Evolutionary conservation across 2,329 filamentous ascomycete genomes (phyloP).

Genomic region (Talaromyces sp.): DNA sequence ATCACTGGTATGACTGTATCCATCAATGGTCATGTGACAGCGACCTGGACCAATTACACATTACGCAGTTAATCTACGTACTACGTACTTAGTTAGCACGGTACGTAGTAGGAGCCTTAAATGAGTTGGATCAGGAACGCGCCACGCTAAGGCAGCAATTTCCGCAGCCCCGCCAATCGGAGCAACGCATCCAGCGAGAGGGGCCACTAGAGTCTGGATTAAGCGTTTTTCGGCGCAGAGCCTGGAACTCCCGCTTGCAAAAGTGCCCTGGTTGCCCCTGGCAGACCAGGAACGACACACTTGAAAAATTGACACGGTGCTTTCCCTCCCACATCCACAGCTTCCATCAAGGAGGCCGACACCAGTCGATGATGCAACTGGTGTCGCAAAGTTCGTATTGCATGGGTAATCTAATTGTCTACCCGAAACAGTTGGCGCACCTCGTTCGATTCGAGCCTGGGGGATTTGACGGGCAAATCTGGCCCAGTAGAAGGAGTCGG

Average conservation of each 20-base stretch:
- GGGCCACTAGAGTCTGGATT: neutral
- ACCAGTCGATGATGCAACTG: slow-evolving; percentile 7
- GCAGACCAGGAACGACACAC: neutral
- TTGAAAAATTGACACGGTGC: neutral
- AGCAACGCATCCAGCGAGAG: neutral
- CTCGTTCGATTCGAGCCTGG: neutral
- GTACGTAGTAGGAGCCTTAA: neutral
- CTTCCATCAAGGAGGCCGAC: too few species aligned
- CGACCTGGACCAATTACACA: neutral
- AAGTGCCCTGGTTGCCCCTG: slow-evolving; percentile 1
- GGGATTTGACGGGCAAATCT: neutral
- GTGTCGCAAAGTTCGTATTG: neutral
- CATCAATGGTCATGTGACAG: slow-evolving; percentile 2
- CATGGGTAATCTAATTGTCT: neutral
- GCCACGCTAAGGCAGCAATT: slow-evolving; percentile 11
- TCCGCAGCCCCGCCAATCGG: neutral
- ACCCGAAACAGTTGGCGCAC: slow-evolving; percentile 9
- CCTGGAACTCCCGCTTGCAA: neutral
- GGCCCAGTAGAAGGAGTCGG: slow-evolving; percentile 3
- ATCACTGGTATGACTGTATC: neutral
- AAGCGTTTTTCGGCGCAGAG: neutral
- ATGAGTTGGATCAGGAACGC: slow-evolving; percentile 4
- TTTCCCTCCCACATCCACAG: neutral
- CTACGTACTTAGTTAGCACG: too few species aligned
- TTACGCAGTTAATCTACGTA: too few species aligned